Conservation (phyloP, 2,329 filamentous ascomycete genomes). For the Xylaria sp. region DNA sequence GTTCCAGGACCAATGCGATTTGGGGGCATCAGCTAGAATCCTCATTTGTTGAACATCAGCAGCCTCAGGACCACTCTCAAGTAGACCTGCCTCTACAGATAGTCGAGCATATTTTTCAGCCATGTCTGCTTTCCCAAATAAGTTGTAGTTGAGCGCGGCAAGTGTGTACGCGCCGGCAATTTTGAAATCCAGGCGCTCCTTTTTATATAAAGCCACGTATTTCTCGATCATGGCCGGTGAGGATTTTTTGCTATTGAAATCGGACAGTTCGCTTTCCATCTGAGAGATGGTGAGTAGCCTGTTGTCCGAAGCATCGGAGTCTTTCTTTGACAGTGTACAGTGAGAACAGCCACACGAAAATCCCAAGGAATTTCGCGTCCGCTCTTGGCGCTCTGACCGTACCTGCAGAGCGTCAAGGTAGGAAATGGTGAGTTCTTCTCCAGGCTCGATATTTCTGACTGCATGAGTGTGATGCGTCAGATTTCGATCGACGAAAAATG, state of each 20-base stretch:
- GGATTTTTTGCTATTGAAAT: conserved; percentile 27
- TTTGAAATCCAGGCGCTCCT: conserved; percentile 52
- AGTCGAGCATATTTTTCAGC: conserved; percentile 49
- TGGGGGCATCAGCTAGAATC: conserved; percentile 45
- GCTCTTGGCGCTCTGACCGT: conserved; percentile 44
- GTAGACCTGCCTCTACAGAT: conserved; percentile 48
- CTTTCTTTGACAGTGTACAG: conserved; percentile 44
- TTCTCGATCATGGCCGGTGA: conserved; percentile 46
- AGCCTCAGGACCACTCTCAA: conserved; percentile 51
- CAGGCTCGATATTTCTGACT: conserved; percentile 47
- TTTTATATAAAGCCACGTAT: conserved; percentile 49
- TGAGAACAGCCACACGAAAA: conserved; percentile 53
- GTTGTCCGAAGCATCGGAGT: conserved; percentile 46
- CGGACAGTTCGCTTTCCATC: conserved; percentile 44
- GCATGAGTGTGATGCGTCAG: conserved; percentile 54
- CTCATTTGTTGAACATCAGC: conserved; percentile 49
- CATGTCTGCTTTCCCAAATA: conserved; percentile 44
- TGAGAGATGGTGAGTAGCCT: conserved; percentile 45
- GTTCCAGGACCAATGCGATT: conserved; percentile 45
- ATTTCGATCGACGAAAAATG: conserved; percentile 49
- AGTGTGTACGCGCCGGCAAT: conserved; percentile 53
- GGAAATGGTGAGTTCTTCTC: conserved; percentile 55
- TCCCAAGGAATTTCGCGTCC: conserved; percentile 50
- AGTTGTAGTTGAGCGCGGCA: conserved; percentile 53
- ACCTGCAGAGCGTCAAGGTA: conserved; percentile 52